phyloP scores from a whole-genome alignment of 257 asterid species.

The Ajuga chamaepitys region DNA sequence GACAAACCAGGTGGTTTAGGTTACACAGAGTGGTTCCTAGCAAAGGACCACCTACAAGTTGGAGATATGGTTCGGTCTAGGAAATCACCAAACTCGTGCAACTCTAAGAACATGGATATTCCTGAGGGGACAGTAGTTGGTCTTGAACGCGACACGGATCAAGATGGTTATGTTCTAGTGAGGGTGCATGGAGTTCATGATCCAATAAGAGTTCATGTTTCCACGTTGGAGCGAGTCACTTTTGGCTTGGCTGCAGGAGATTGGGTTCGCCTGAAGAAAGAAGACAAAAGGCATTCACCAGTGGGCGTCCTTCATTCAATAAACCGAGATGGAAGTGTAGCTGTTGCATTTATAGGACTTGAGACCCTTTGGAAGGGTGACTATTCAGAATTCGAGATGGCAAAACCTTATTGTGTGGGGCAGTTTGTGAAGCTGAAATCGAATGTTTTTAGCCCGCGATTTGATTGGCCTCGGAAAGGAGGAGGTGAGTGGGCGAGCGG shows the following conservation, averaged over 20 bases:
- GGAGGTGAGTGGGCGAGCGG: slow-evolving; percentile 68
- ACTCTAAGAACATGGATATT: slow-evolving; percentile 59
- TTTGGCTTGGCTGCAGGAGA: slow-evolving; percentile 76
- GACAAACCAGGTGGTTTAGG: slow-evolving; percentile 47
- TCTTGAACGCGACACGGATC: slow-evolving; percentile 57
- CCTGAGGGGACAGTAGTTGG: slow-evolving; percentile 75
- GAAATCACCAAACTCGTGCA: slow-evolving; percentile 52
- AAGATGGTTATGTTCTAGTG: slow-evolving; percentile 61
- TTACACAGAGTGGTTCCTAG: slow-evolving; percentile 68
- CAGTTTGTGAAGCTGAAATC: slow-evolving; percentile 66
- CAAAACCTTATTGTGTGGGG: slow-evolving; percentile 57
- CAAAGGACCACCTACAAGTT: slow-evolving; percentile 72
- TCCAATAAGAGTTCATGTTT: slow-evolving; percentile 54
- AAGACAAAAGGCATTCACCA: slow-evolving; percentile 53
- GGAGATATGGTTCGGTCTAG: slow-evolving; percentile 82
- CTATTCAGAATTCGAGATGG: slow-evolving; percentile 68
- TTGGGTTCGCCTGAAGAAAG: slow-evolving; percentile 68
- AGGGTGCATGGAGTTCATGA: slow-evolving; percentile 71
- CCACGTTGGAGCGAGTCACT: slow-evolving; percentile 67
- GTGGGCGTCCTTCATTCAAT: slow-evolving; percentile 70
- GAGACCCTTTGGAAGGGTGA: slow-evolving; percentile 71
- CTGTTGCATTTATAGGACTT: slow-evolving; percentile 65
- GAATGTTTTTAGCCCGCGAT: slow-evolving; percentile 49
- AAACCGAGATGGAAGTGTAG: slow-evolving; percentile 51
- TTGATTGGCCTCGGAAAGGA: slow-evolving; percentile 72